Evolutionary conservation across 805 yeast genomes (phyloP), one percentile per base, ranked within the genome.

Genomic region (Sugiyamaella floridensis): DNA sequence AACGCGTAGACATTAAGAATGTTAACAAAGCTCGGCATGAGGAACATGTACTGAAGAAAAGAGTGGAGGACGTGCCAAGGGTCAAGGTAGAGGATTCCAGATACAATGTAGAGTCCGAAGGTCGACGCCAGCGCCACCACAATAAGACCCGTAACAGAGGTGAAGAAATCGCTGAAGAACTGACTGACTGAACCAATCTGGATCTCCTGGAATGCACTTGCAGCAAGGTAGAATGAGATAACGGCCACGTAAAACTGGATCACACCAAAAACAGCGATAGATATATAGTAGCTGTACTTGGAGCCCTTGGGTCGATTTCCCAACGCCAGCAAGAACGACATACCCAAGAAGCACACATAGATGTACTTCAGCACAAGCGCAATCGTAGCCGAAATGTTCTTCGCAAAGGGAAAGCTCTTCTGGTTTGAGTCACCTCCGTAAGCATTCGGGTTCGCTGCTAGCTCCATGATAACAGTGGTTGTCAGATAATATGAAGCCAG

Each of bases 271-370:
- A 80, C 75, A 22, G 73, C 57, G 20, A 81, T 77, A 62, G 78
- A 76, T 37, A 75, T 72, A 59, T 77, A 68, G 66, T 82, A 82
- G 56, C 75, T 74, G 60, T 71, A 70, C 58, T 76, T 77, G 1
- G 85, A 77, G 15, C 85, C 85, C 61, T 79, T 77, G 1, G 86
- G 86, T 47, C 78, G 74, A 60, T 82, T 82, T 51, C 86, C 86
- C 62, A 82, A 76, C 47, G 85, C 80, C 57, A 82, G 69, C 47
- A 82, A 76, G 62, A 82, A 82, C 19, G 85, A 80, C 2, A 83
- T 70, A 22, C 77, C 78, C 28, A 82, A 69, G 42, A 81, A 77
- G 26, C 79, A 79, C n/a, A 74, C 62, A 60, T 82, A 82, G 29
- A 81, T 66, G 75, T 83, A 79, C 51, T 77, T 65, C 56, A 81